Base-by-base conservation (phyloP, 164 flowering plant genomes). In the Vitis amurensis region DNA sequence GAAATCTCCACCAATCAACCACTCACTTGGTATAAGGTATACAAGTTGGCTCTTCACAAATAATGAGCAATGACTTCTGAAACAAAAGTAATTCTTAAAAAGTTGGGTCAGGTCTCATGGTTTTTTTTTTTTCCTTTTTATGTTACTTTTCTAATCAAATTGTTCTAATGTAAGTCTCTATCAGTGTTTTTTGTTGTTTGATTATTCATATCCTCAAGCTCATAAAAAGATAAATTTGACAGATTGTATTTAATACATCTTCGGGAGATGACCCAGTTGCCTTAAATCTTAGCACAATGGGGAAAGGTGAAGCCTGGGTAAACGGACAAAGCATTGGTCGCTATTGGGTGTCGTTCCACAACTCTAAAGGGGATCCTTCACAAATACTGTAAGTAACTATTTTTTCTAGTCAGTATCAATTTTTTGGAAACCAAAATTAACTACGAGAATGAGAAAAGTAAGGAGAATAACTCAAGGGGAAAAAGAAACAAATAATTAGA, bases 1-100 rank as follows among this genome's bases (percentile, higher is more conserved):
- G 68, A 29, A 61, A 27, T 2, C 58, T 50, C 71, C 17, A 59
- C 57, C 11, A 68, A 23, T 31, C 81, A 74, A 62, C 75, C 83
- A n/a, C 82, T 87, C 50, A 80, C 74, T 51, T 87, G 90, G 90
- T 82, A 78, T 67, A 85, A 81, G 88, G 90, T 87, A 76, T 9
- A 10, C 11, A 9, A 3, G 5, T 16, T 30, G 2, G 11, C 17
- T 15, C 55, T 64, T 9, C 56, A 17, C 19, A 19, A 27, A 55
- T 31, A n/a, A 10, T 49, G 3, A 50, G 19, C 50, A 62, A 44
- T 13, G 16, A 13, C 56, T 11, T 11, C n/a, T 13, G 5, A 13
- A 53, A 53, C n/a, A 29, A 6, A 59, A 59, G 27, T 9, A 59
- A 37, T 37, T 37, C 44, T 37, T 37, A 37, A 37, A 19, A 19